These are phyloP conservation scores for Colletotrichum sp. DNA, from an alignment of 2,329 filamentous ascomycete genomes.

Conservation along the genomic window DNA sequence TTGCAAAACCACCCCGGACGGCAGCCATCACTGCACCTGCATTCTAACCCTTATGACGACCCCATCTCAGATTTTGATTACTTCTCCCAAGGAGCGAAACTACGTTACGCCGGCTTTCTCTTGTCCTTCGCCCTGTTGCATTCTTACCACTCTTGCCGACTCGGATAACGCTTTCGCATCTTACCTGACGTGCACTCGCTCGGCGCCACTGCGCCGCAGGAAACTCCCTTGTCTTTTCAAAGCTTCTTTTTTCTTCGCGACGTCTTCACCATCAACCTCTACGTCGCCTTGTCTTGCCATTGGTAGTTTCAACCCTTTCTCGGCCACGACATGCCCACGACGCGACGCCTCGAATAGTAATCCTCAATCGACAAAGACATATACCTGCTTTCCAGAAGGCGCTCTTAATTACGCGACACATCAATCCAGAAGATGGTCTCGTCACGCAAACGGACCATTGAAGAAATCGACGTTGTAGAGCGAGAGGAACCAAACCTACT, in stretches of 20 bases:
- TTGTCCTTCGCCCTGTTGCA: neutral
- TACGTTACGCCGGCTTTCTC: neutral
- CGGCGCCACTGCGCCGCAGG: neutral
- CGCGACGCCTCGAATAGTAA: neutral
- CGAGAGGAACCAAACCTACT: constrained; percentile 50
- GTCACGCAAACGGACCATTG: constrained; percentile 52
- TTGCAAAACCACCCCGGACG: neutral
- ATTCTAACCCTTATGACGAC: neutral
- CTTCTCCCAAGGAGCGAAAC: neutral
- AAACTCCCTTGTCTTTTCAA: neutral
- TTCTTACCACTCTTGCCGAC: neutral
- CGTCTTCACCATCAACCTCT: neutral
- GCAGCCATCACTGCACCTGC: neutral
- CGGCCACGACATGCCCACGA: neutral
- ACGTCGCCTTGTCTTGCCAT: neutral
- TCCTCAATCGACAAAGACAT: neutral
- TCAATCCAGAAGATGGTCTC: constrained; percentile 41
- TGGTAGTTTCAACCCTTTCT: neutral
- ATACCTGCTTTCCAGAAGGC: neutral
- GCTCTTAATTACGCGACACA: neutral
- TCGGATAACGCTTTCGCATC: neutral
- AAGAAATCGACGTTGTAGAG: constrained; percentile 43
- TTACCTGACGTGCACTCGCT: neutral
- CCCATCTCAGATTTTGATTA: neutral
- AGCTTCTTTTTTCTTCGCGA: neutral